Percentiles rank a stretch among this genome's conserved stretches.
Conservation (phyloP, 1,139 yeast species). For the Debaryomycetaceae sp. region DNA sequence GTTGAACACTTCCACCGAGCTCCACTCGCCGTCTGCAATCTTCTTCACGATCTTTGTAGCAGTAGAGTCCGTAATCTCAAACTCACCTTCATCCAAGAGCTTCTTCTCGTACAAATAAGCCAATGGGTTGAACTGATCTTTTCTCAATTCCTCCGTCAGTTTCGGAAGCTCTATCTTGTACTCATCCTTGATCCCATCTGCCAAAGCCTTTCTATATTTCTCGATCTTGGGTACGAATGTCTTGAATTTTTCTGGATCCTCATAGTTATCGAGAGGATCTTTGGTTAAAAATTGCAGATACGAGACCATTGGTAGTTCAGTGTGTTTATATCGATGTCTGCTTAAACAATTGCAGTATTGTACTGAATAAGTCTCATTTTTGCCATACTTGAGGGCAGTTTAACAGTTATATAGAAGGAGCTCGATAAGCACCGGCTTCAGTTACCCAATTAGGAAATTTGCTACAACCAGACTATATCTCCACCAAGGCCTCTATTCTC, state of each 20-base stretch:
- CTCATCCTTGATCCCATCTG: slow-evolving; percentile 38
- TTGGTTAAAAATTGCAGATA: slow-evolving; percentile 26
- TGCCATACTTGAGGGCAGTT: not conserved
- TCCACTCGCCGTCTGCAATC: slow-evolving; percentile 30
- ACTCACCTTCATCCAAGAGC: slow-evolving; percentile 42
- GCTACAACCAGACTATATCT: not conserved
- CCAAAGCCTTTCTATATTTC: slow-evolving; percentile 43
- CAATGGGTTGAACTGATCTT: slow-evolving; percentile 43
- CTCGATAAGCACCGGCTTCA: not conserved
- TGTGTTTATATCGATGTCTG: too few species aligned
- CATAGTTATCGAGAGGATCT: slow-evolving; percentile 33
- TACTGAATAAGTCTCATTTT: not conserved
- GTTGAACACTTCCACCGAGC: slow-evolving; percentile 44
- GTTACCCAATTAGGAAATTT: not conserved
- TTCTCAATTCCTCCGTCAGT: slow-evolving; percentile 35
- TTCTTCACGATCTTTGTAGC: slow-evolving; percentile 32
- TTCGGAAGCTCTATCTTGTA: slow-evolving; percentile 40
- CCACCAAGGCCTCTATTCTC: too few species aligned
- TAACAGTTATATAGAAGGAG: not conserved
- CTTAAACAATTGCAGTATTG: not conserved
- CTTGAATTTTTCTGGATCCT: slow-evolving; percentile 32
- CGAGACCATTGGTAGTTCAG: slow-evolving; percentile 4
- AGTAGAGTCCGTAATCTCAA: slow-evolving; percentile 45
- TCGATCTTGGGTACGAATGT: slow-evolving; percentile 49
- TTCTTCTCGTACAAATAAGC: slow-evolving; percentile 40